Evolutionary conservation across 1,139 yeast species (phyloP).

Genomic region (Pneumocystis canis): DNA sequence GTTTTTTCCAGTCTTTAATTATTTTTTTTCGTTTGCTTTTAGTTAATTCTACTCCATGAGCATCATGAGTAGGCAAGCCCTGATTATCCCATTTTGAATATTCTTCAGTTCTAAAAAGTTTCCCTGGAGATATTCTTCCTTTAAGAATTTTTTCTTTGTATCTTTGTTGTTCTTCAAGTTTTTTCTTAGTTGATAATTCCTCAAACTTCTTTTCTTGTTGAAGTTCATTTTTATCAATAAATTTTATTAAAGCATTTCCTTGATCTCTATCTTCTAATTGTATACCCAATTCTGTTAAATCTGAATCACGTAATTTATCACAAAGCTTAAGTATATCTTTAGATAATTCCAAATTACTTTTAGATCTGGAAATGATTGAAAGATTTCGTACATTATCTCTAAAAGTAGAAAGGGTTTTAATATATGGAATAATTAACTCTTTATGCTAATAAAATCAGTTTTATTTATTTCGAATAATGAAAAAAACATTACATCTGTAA

Average conservation of each 20-base stretch:
- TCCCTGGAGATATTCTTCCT: conserved; percentile 55
- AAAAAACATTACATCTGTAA: conserved; percentile 22
- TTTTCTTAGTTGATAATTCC: conserved; percentile 29
- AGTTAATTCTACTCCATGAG: conserved; percentile 55
- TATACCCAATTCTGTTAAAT: conserved; percentile 59
- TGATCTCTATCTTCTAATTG: conserved; percentile 76
- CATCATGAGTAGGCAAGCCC: conserved; percentile 73
- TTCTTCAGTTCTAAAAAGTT: conserved; percentile 48
- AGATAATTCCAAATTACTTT: background rate
- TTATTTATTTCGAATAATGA: conserved; percentile 24
- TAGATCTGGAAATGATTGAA: conserved; percentile 28
- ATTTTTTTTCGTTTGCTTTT: conserved; percentile 78
- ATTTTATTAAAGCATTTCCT: conserved; percentile 52
- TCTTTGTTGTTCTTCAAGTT: conserved; percentile 30
- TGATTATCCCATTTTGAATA: conserved; percentile 69
- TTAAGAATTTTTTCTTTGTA: conserved; percentile 52
- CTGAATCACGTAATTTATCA: conserved; percentile 46
- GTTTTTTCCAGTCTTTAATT: conserved; percentile 60
- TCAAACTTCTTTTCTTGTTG: conserved; percentile 47
- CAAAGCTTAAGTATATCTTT: conserved; percentile 42
- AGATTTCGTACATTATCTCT: conserved; percentile 64
- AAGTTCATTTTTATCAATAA: conserved; percentile 60
- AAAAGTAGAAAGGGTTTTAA: conserved; percentile 60
- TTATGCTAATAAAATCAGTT: conserved; percentile 18
- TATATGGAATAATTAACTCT: conserved; percentile 63